Percentiles rank a stretch among this genome's conserved stretches.
These are phyloP conservation scores for Suillus lakei DNA, from an alignment of 768 basidiomycete genomes.

Conservation along the genomic window DNA sequence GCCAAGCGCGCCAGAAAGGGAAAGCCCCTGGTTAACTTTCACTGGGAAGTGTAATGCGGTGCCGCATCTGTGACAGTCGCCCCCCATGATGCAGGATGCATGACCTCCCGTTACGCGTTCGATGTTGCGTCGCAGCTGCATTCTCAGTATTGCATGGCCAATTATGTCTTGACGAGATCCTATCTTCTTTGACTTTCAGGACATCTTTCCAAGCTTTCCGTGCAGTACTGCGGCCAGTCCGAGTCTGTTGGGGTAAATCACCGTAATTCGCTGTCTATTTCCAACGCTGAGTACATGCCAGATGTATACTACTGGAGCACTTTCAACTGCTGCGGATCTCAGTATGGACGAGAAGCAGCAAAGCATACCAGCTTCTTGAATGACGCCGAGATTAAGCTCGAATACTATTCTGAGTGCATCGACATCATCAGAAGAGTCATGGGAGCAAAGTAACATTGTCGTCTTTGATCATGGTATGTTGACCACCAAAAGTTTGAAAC, in stretches of 20 bases:
- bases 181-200: not conserved
- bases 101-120: not conserved
- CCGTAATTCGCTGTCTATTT: not conserved
- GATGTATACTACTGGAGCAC: too few species aligned
- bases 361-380: slow-evolving; percentile 37
- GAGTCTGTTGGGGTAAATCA: not conserved
- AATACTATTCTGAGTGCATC: slow-evolving; percentile 47
- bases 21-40: slow-evolving; percentile 3
- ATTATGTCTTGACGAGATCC: not conserved
- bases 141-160: not conserved
- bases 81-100: not conserved
- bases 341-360: slow-evolving; percentile 30
- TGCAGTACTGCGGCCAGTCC: not conserved
- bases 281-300: not conserved
- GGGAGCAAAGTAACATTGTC: slow-evolving; percentile 41
- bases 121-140: not conserved
- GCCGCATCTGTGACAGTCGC: not conserved
- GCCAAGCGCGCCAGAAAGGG: not conserved
- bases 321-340: slow-evolving; percentile 33
- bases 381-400: slow-evolving; percentile 38
- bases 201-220: not conserved
- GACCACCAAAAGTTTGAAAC: not conserved
- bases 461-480: slow-evolving; percentile 48
- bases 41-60: not conserved
- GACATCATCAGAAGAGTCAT: slow-evolving; percentile 43